Base-by-base conservation (phyloP, 495 filamentous ascomycete species). In the Podospora pseudopauciseta region DNA sequence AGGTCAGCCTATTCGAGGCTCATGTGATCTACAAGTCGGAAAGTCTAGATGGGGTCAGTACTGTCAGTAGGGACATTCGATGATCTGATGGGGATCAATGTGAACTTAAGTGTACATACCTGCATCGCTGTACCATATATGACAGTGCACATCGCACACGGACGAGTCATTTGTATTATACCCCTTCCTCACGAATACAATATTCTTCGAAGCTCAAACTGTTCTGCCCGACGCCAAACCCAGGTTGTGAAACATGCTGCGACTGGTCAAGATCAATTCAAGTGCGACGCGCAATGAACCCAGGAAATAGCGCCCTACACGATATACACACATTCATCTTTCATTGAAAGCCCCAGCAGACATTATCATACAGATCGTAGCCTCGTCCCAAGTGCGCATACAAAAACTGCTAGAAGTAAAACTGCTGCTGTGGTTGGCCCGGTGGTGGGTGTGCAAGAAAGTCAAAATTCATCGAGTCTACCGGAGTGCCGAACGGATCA, bases 401-500 rank as follows among this genome's bases (percentile, higher is more conserved):
- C 39, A 49, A 49, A 49, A 16, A 11, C 15, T 11, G 39, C 30
- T 67, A 83, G 71, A 81, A 84, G 62, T 84, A 83, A 65, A 80
- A 84, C 67, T 83, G 82, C 66, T 82, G 81, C 59, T 80, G 81
- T 16, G 76, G 77, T 58, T 84, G 82, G 9, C 82, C 82, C 2
- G 82, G 82, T 16, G 81, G 80, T 0, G 82, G 78, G 32, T 83
- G 81, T 0, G 82, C 79, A 5, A 83, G 68, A 60, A 85, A 85
- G 69, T 85, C 82, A 68, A 85, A 85, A 65, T 81, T 84, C 80
- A 85, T 82, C 49, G 76, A 68, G 69, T 84, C 82, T 30, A 80
- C 70, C 19, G 78, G 81, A 15, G 75, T 79, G 63, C 84, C 82
- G 72, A 82, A 85, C 0, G 82, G 82, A 69, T 85, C 80, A 13